Percentiles rank a stretch among this genome's conserved stretches.
phyloP scores from a whole-genome alignment of 2,329 filamentous ascomycete species.

The Metarhizium robertsii region DNA sequence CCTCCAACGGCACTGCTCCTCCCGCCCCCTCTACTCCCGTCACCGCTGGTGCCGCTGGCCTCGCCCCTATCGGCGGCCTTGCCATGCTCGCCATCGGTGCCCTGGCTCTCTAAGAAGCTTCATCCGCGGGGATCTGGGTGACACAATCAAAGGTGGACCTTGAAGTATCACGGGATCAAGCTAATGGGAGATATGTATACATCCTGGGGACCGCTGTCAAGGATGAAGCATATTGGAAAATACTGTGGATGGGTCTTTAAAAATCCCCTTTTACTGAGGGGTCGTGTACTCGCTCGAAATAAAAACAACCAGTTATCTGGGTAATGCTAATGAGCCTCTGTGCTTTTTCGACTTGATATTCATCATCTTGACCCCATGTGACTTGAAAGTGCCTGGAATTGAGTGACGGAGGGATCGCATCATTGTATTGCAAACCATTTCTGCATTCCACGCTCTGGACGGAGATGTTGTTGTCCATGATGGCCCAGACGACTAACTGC shows the following conservation, averaged over 20 bases:
- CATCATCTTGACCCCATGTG: not conserved
- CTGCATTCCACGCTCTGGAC: too few species aligned
- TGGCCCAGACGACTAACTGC: too few species aligned
- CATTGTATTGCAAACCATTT: too few species aligned
- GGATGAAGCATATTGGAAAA: not conserved
- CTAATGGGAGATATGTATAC: not conserved
- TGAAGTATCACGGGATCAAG: too few species aligned
- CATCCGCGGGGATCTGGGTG: not conserved
- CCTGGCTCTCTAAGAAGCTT: conserved; percentile 25
- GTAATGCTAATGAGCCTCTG: conserved; percentile 11
- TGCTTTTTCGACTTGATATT: not conserved
- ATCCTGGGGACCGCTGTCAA: not conserved
- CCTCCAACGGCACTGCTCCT: conserved; percentile 10
- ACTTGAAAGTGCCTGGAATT: not conserved
- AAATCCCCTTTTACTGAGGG: not conserved
- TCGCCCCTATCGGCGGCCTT: conserved; percentile 21
- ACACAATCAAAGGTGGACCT: not conserved
- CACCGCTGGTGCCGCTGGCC: conserved; percentile 20
- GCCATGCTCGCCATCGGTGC: conserved; percentile 23
- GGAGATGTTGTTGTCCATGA: too few species aligned
- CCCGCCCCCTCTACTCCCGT: conserved; percentile 8
- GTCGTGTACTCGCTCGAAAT: conserved; percentile 9
- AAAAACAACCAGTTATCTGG: conserved; percentile 13
- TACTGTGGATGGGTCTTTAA: conserved; percentile 5
- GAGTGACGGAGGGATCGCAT: not conserved